Percentiles rank a stretch among this genome's conserved stretches.
Conservation (phyloP, 257 asterid genomes). For the Przewalskia tangutica region DNA sequence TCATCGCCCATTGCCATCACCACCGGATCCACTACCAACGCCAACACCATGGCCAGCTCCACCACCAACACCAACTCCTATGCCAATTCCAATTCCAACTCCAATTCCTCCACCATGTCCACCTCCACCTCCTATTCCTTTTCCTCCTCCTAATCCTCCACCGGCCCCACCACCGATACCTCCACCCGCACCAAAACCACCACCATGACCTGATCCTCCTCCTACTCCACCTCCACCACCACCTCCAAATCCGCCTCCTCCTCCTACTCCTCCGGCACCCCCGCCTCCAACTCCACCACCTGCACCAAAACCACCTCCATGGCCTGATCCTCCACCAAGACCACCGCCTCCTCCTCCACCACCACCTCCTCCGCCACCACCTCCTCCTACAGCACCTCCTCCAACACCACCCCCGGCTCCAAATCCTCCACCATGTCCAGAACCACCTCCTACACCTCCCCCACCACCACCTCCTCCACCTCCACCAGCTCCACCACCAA, state of each 20-base stretch:
- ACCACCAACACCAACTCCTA: constrained; percentile 15
- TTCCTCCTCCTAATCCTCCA: constrained; percentile 12
- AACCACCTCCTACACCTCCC: constrained; percentile 10
- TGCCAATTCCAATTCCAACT: constrained; percentile 15
- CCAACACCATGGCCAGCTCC: constrained; percentile 9
- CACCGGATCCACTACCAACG: constrained; percentile 6
- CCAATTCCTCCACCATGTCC: constrained; percentile 22
- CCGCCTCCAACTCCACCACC: constrained; percentile 27
- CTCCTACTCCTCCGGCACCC: constrained; percentile 15
- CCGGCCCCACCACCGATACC: constrained; percentile 14
- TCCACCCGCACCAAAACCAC: constrained; percentile 13
- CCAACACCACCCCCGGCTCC: constrained; percentile 22
- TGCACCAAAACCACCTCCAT: constrained; percentile 19
- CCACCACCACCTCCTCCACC: constrained; percentile 5
- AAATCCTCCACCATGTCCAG: constrained; percentile 9
- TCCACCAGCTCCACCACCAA: constrained; percentile 5
- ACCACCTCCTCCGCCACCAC: background rate
- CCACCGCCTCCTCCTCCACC: constrained; percentile 20
- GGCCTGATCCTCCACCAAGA: constrained; percentile 22
- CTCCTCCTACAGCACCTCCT: background rate
- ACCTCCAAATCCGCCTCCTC: constrained; percentile 17
- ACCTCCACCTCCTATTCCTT: constrained; percentile 13
- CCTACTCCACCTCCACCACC: constrained; percentile 18
- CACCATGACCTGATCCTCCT: constrained; percentile 18
- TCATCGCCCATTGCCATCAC: constrained; percentile 2